A percentile compares a stretch with the other conserved stretches of the same genome.
These are phyloP conservation scores for Stephania yunnanensis DNA, from an alignment of 164 flowering plant species.

Conservation along the genomic window DNA sequence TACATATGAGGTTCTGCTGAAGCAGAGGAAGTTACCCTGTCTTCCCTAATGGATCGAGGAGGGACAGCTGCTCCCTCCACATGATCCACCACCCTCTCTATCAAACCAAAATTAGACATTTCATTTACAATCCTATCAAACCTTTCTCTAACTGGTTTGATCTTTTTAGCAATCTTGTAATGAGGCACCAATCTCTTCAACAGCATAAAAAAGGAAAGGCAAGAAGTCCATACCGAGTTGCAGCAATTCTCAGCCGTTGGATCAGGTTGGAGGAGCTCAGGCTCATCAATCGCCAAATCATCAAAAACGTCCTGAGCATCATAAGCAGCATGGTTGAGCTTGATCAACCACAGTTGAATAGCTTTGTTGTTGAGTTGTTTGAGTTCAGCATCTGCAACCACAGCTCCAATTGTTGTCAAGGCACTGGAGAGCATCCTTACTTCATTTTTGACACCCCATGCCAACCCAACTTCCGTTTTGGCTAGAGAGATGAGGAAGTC, in stretches of 20 bases:
- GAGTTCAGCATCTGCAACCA: background rate
- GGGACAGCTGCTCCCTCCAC: background rate
- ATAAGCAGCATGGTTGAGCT: constrained; percentile 2
- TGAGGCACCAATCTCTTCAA: too few relatives aligned
- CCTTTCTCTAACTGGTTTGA: background rate
- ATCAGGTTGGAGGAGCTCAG: background rate
- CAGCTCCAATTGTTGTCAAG: background rate
- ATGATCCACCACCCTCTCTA: too few relatives aligned
- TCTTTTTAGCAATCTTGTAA: too few relatives aligned
- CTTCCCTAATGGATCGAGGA: background rate
- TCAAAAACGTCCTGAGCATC: background rate
- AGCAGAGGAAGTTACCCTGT: background rate
- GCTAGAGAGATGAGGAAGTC: too few relatives aligned
- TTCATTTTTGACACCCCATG: background rate
- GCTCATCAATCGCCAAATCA: background rate
- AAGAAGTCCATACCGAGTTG: too few relatives aligned
- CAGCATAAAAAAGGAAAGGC: too few relatives aligned
- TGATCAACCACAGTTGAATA: background rate
- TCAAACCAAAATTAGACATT: constrained; percentile 6
- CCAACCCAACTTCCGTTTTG: background rate
- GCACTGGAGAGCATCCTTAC: background rate
- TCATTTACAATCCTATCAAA: background rate
- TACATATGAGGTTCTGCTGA: background rate
- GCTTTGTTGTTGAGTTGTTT: background rate
- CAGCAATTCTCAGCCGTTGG: too few relatives aligned